Conservation (phyloP, 306 rosid genomes). For the Nissolia schottii region DNA sequence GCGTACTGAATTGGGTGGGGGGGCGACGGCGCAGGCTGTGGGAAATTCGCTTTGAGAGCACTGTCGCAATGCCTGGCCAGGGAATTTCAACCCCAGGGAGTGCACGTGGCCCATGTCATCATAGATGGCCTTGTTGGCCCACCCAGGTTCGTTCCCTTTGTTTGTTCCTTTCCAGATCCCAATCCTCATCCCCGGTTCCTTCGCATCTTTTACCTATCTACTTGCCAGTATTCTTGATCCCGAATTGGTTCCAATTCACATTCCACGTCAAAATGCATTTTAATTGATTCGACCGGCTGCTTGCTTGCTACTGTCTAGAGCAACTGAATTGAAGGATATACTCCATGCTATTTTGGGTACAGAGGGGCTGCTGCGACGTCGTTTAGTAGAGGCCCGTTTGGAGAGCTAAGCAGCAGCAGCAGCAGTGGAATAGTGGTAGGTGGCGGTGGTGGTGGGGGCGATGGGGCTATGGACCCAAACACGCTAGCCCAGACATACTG, state of each 20-base stretch:
- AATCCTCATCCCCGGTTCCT: not conserved
- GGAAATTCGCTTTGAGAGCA: slow-evolving; percentile 90
- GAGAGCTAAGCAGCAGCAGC: slow-evolving; percentile 31
- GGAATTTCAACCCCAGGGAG: slow-evolving; percentile 84
- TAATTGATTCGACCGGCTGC: too few relatives aligned
- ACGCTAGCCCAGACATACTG: slow-evolving; percentile 89
- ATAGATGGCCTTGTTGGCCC: slow-evolving; percentile 78
- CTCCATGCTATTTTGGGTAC: slow-evolving; percentile 10
- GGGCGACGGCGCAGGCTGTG: slow-evolving; percentile 64
- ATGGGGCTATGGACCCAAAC: slow-evolving; percentile 68
- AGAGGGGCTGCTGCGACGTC: slow-evolving; percentile 28
- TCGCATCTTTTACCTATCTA: not conserved
- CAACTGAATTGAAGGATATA: not conserved
- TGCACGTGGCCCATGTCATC: slow-evolving; percentile 92
- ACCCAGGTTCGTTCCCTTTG: slow-evolving; percentile 47
- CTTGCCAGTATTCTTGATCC: not conserved
- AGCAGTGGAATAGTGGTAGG: slow-evolving; percentile 22
- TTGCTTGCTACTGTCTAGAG: too few relatives aligned
- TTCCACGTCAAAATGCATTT: not conserved
- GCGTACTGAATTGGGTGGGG: not conserved
- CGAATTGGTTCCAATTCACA: not conserved
- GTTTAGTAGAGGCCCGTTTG: slow-evolving; percentile 30
- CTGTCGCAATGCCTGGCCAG: slow-evolving; percentile 81
- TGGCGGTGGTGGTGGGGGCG: slow-evolving; percentile 34
- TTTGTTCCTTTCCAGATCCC: not conserved